Base-by-base conservation (phyloP, 2,329 filamentous ascomycete species). In the Penicillium sp. region DNA sequence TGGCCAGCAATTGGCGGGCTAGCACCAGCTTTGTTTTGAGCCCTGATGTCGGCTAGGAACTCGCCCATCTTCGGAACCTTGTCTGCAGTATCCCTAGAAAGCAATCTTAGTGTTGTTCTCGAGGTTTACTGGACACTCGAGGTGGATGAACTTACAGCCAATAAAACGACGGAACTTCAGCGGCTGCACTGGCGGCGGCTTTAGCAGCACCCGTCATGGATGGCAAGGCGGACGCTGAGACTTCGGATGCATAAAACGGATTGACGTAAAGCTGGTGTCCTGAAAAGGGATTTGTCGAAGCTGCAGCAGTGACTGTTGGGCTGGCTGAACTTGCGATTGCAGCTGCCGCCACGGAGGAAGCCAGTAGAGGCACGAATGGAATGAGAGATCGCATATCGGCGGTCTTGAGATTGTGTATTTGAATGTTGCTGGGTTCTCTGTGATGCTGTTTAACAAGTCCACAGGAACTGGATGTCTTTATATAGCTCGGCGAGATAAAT, bases 221-320 rank as follows among this genome's bases (percentile, higher is more conserved):
- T 9, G 88, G 87, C 21, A 89, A 81, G 8, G 88, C 88, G 19
- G 81, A 73, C 36, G 70, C 79, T 55, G 78, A 77, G 36, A 83
- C 77, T 62, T 83, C 81, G 4, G 80, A 80, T 4, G 81, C 75
- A 68, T 83, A 83, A 70, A 80, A 82, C 3, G 79, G 75, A 63
- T 83, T 83, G 31, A 76, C 78, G 59, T 82, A 83, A 47, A 81
- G 76, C 58, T 79, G 73, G 58, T 79, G 77, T 21, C 80, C 81
- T 10, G 72, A 71, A 57, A 83, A 82, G 0, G 80, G 79, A 65
- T 83, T 83, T 31, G 84, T 85, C 15, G 79, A 59, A 33, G 66
- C 53, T 72, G 64, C 76, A 79, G n/a, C 6, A 1, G 62, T 55
- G 15, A 59, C 58, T 10, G 63, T 60, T 27, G 64, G 57, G 13